These are phyloP conservation scores for Meyerozyma athensensis DNA, from an alignment of 1,139 yeast genomes.

Conservation along the genomic window DNA sequence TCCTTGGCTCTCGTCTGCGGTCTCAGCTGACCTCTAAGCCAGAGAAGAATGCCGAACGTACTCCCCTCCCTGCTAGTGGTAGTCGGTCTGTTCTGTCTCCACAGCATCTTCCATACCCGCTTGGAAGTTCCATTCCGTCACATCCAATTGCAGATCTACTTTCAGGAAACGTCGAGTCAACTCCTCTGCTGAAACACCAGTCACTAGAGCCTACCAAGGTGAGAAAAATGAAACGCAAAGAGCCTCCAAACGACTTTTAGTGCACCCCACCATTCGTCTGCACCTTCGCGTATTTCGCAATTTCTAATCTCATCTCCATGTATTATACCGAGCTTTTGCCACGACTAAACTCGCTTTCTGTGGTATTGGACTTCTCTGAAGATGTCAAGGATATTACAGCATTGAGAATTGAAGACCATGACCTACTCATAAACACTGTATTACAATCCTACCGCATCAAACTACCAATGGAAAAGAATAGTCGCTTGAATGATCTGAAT, in stretches of 20 bases:
- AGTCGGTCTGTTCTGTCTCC: not conserved
- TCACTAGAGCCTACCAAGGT: not conserved
- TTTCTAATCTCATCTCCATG: conserved; percentile 15
- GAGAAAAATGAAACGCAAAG: not conserved
- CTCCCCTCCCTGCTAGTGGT: too few relatives aligned
- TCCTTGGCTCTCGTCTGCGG: conserved; percentile 1
- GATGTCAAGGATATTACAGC: conserved; percentile 11
- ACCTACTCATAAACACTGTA: conserved; percentile 4
- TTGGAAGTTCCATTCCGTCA: not conserved
- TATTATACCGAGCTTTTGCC: conserved; percentile 38
- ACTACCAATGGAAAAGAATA: not conserved
- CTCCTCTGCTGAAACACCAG: not conserved
- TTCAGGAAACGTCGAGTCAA: not conserved
- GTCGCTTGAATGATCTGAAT: not conserved
- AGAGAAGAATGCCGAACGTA: too few relatives aligned
- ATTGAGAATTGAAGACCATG: conserved; percentile 7
- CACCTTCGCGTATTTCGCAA: too few relatives aligned
- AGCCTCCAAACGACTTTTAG: not conserved
- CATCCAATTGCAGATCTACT: not conserved
- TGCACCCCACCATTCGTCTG: too few relatives aligned
- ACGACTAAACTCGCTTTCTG: conserved; percentile 29
- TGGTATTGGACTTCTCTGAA: conserved; percentile 20
- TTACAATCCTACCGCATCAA: not conserved
- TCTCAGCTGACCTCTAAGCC: not conserved
- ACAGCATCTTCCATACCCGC: not conserved